Base-by-base conservation (phyloP, 805 yeast species). In the Lachancea sp. region DNA sequence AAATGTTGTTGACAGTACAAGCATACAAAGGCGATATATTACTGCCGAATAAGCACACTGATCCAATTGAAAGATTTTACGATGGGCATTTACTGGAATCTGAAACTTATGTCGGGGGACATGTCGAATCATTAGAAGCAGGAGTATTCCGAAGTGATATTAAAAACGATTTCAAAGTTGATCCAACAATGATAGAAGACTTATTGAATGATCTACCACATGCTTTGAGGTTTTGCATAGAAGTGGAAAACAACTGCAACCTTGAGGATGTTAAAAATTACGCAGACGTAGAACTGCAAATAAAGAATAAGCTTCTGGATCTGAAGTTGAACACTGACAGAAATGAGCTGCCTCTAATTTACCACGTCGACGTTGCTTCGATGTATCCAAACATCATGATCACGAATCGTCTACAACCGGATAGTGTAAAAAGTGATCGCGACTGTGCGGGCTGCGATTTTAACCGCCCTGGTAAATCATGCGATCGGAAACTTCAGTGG, bases 351-450 rank as follows among this genome's bases (percentile, higher is more conserved):
- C 99, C 99, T 0, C 70, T 86, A 38, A 93, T 93, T 51, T 93
- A 95, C 57, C 99, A 93, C 60, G 96, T 95, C 31, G 99, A 93
- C 70, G 99, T 93, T 41, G 97, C 99, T 0, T 93, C 99, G 1
- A 93, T 93, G 99, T 93, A 93, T 60, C 99, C 99, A 5, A 93
- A 93, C 60, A 93, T 93, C 62, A 93, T 93, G 98, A 88, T 96
- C 6, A 85, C 98, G 0, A 93, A 93, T 66, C 79, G 99, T 60
- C 72, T 93, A 43, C 99, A 93, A 63, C 99, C 99, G 0, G 99
- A 93, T 66, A 90, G 98, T 3, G 91, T 93, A 88, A 90, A 93
- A 53, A 70, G 83, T 0, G 98, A 91, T 58, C 86, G 86, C 55
- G 96, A 89, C 58, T 95, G 99, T 68, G 98, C 99, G 0, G 81